These are phyloP conservation scores for Pyrrhoderma noxium DNA, from an alignment of 1,284 basidiomycete species.

Conservation along the genomic window DNA sequence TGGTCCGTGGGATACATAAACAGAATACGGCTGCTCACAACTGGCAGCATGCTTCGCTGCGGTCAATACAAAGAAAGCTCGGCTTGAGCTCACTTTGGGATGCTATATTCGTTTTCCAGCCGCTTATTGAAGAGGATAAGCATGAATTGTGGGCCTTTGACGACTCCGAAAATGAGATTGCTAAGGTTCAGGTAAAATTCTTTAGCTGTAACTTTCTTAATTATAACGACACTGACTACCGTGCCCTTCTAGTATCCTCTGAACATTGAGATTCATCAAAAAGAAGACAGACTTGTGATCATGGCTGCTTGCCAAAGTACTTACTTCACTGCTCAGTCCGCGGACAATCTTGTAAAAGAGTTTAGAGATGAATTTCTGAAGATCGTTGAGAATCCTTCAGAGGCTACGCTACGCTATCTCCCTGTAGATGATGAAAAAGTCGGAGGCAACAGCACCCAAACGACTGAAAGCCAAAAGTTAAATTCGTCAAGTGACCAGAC, in stretches of 20 bases:
- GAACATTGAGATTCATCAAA: constrained; percentile 39
- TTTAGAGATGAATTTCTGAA: constrained; percentile 27
- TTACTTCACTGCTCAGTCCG: constrained; percentile 24
- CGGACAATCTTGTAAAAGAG: constrained; percentile 24
- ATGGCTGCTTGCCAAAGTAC: constrained; percentile 32
- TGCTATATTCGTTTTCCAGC: constrained; percentile 42
- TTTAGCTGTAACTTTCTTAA: too few relatives aligned
- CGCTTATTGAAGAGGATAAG: constrained; percentile 21
- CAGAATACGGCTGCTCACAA: constrained; percentile 34
- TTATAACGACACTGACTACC: too few relatives aligned
- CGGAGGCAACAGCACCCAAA: background rate
- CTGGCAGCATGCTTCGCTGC: constrained; percentile 43
- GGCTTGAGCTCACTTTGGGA: constrained; percentile 33
- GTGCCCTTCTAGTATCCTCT: constrained; percentile 34
- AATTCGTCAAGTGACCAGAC: too few relatives aligned
- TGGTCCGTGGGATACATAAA: constrained; percentile 34
- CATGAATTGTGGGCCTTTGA: constrained; percentile 33
- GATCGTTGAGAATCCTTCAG: constrained; percentile 24
- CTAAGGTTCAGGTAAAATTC: constrained; percentile 34
- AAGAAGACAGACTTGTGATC: constrained; percentile 27
- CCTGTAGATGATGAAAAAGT: background rate
- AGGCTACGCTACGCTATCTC: background rate
- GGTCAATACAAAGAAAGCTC: constrained; percentile 35
- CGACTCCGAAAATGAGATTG: constrained; percentile 26
- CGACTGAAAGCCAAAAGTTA: background rate